Evolutionary conservation across 306 rosid species (phyloP), one percentile per base, ranked within the genome.

Genomic region (Corylus avellana): DNA sequence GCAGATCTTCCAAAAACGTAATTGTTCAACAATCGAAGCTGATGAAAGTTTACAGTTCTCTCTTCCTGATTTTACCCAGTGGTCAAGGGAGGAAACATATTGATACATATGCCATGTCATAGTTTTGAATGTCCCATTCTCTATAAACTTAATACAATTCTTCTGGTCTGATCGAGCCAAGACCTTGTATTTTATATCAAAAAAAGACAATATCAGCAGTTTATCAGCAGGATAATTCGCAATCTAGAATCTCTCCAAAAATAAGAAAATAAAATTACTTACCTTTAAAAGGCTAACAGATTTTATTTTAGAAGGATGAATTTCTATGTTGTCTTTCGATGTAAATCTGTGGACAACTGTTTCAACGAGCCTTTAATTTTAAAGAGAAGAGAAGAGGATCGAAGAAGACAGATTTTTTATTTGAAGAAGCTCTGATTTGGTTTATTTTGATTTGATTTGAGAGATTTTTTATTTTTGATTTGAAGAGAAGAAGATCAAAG

Each of bases 1-100:
- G 86, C 97, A 95, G 80, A 95, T 94, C 93, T 83, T 93, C 99
- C 98, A 95, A 79, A 91, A 84, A 56, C 93, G 92, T 78, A 93
- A 80, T 75, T 92, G 98, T 79, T 95, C 99, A 82, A 93, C 89
- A 62, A 81, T 87, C 87, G 93, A 86, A 81, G 97, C 89, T 51
- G 98, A 93, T 58, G 84, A 80, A 76, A 90, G 92, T 84, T 84
- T 90, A 80, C 91, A 89, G 78, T 90, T 89, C 74, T 90, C 96
- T 86, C 74, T 86, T 68, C 99, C 97, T 51, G 77, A 78, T 82
- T 84, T 89, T 27, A 95, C 74, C 98, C 97, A 95, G 51, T 88
- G 90, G 72, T 91, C 97, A 86, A 91, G 81, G 66, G 94, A 91
- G 74, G 89, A 72, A 80, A 89, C 80, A 82, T 22, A 58, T 80